Percentiles rank a stretch among this genome's conserved stretches.
These are phyloP conservation scores for Keithomyces neogunnii DNA, from an alignment of 2,329 filamentous ascomycete species.

Conservation along the genomic window DNA sequence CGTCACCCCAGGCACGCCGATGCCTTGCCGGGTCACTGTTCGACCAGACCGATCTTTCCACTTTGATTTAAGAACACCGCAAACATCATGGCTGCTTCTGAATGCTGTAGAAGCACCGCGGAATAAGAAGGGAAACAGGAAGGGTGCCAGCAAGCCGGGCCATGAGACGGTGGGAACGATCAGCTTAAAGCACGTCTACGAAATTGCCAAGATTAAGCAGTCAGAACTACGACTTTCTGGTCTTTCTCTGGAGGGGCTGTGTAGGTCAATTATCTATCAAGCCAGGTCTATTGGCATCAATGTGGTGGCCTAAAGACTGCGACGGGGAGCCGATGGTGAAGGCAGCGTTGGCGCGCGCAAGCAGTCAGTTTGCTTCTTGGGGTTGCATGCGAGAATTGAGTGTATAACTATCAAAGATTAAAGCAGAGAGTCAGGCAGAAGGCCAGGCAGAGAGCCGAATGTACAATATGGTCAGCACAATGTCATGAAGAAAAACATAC, in stretches of 20 bases:
- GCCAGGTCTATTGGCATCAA: constrained; percentile 68
- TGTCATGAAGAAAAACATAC: not conserved
- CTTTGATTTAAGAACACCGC: constrained; percentile 89
- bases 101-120: constrained; percentile 69
- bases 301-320: constrained; percentile 48
- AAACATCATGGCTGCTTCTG: constrained; percentile 84
- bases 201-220: constrained; percentile 96
- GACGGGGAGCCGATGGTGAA: not conserved
- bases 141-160: constrained; percentile 68
- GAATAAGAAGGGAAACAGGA: constrained; percentile 66
- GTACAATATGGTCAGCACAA: not conserved
- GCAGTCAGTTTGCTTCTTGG: not conserved
- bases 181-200: constrained; percentile 91
- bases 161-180: constrained; percentile 75
- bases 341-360: not conserved
- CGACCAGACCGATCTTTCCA: constrained; percentile 87
- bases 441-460: not conserved
- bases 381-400: no score
- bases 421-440: not conserved
- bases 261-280: constrained; percentile 65
- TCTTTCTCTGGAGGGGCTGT: constrained; percentile 60
- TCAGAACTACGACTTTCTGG: constrained; percentile 66
- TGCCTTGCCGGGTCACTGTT: constrained; percentile 84
- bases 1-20: constrained; percentile 72
- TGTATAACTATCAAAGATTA: not conserved